Conservation (phyloP, 1,284 basidiomycete species). For the Fomitopsis schrenkii region DNA sequence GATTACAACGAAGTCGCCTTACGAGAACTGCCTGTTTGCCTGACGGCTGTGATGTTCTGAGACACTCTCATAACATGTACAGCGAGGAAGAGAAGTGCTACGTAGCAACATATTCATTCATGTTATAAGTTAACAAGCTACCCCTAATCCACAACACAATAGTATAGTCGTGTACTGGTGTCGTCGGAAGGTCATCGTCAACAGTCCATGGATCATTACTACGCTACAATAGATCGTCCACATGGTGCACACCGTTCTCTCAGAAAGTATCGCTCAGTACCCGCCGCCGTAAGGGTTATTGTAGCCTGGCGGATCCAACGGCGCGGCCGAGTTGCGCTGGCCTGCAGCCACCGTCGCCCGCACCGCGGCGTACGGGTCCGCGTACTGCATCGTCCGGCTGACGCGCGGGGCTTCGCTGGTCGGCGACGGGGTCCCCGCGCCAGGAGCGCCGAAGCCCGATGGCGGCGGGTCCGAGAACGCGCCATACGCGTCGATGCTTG, state of each 20-base stretch:
- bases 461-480: conserved; percentile 83
- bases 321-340: conserved; percentile 13
- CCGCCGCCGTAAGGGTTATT: conserved; percentile 14
- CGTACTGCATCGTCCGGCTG: conserved; percentile 86
- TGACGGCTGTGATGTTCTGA: too few relatives aligned
- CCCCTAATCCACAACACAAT: conserved; percentile 4
- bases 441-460: conserved; percentile 49
- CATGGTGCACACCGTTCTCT: conserved; percentile 5
- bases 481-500: conserved; percentile 81
- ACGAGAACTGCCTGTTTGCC: too few relatives aligned
- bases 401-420: conserved; percentile 45
- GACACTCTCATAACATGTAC: too few relatives aligned
- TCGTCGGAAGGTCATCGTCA: not conserved
- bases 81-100: too few relatives aligned
- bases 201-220: not conserved
- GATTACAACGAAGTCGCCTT: too few relatives aligned
- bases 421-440: conserved; percentile 22
- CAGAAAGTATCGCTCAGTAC: conserved; percentile 11
- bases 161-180: not conserved
- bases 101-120: not conserved
- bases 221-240: conserved; percentile 12
- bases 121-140: conserved; percentile 22
- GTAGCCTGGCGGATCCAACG: conserved; percentile 20
- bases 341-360: conserved; percentile 38
- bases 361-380: conserved; percentile 77